These are phyloP conservation scores for Fermentozyma sake DNA, from an alignment of 1,139 yeast genomes.

Conservation along the genomic window DNA sequence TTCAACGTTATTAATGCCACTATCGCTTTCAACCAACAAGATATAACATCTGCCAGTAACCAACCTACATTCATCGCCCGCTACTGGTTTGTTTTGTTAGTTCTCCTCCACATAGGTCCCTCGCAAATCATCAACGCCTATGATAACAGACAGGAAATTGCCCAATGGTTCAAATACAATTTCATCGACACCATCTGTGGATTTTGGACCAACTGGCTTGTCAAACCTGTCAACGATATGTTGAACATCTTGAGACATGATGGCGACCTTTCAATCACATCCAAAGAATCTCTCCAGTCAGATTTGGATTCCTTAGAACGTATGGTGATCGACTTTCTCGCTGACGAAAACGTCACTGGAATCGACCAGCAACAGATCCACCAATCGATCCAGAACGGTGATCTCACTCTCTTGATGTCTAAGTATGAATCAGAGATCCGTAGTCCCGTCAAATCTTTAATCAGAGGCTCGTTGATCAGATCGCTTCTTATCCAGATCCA, in stretches of 20 bases:
- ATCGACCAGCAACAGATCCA: conserved; percentile 31
- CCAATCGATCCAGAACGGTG: conserved; percentile 56
- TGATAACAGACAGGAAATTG: conserved; percentile 48
- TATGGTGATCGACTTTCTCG: conserved; percentile 76
- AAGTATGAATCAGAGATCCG: conserved; percentile 75
- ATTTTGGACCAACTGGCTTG: conserved; percentile 77
- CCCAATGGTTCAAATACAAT: conserved; percentile 53
- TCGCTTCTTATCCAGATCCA: conserved; percentile 84
- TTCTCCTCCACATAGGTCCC: conserved; percentile 48
- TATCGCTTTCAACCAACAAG: conserved; percentile 6
- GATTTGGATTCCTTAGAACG: conserved; percentile 79
- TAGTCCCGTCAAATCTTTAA: conserved; percentile 57
- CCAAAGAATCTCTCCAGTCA: conserved; percentile 71
- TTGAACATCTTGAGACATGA: conserved; percentile 80
- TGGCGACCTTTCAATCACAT: conserved; percentile 69
- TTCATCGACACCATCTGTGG: conserved; percentile 61
- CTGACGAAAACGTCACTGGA: conserved; percentile 25
- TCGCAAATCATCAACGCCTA: conserved; percentile 37
- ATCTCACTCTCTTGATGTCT: conserved; percentile 72
- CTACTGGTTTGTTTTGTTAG: conserved; percentile 61
- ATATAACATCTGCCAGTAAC: conserved; percentile 14
- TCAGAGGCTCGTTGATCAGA: conserved; percentile 70
- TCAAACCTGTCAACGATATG: conserved; percentile 72
- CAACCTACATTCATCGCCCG: conserved; percentile 50
- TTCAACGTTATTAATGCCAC: conserved; percentile 7